Base-by-base conservation (phyloP, 306 rosid species). In the Vigna hirtella region DNA sequence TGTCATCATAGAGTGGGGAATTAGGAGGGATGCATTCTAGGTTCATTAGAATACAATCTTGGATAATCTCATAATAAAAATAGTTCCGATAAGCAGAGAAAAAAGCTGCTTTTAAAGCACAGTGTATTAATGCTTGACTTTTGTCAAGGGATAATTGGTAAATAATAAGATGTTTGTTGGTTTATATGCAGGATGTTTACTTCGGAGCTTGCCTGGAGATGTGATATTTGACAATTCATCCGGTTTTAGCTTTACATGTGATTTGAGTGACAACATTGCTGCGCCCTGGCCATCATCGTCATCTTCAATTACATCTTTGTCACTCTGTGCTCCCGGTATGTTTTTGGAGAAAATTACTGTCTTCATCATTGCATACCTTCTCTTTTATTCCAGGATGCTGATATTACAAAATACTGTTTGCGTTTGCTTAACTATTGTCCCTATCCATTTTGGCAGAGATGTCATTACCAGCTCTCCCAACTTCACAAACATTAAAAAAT, bases 251-350 rank as follows among this genome's bases (percentile, higher is more conserved):
- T 93, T 96, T 87, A 87, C 88, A 22, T 96, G 99, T 79, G 99
- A 96, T 83, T 91, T 93, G 87, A 93, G 86, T 63, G 98, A 96
- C 85, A 96, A 96, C 79, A 85, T 90, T 74, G 92, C 88, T 68
- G 99, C 98, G 22, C 99, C 99, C 0, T 96, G 99, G 99, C 99
- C 99, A 77, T 88, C 89, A 2, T 93, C 22, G 22, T 20, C 99
- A 45, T 88, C 97, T 72, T 93, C 99, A 43, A 66, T 87, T 28
- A 82, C 99, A 42, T 88, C 99, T 3, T 12, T 93, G 72, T 90
- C 99, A 68, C 89, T 96, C 63, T 96, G 99, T 83, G 99, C 96
- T 0, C 98, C 99, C 13, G 99, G 99, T 96, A 93, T 85, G 74
- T 73, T 78, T 76, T 71, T 40, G 36, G 57, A 50, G n/a, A 7